Evolutionary conservation across 31 red algal genomes (phyloP).

Genomic region (Odonthalia washingtoniensis): DNA sequence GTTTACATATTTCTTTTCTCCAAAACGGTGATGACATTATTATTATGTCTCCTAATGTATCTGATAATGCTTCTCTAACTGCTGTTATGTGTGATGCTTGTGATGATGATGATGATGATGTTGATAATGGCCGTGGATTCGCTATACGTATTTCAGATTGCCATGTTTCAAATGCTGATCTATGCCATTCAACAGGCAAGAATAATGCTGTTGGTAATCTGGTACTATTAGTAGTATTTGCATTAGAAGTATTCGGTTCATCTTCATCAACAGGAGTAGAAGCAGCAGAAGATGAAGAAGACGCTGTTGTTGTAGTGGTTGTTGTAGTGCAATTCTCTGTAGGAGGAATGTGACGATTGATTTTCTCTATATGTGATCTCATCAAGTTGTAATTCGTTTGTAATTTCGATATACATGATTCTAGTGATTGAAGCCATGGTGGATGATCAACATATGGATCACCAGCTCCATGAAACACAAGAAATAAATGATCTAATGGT

Average conservation of each 20-base stretch:
- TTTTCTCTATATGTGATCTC: constrained; percentile 32
- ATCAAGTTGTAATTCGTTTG: constrained; percentile 49
- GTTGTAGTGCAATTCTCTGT: too few species aligned
- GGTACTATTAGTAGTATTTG: too few species aligned
- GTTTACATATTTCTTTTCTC: constrained; percentile 34
- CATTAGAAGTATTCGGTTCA: too few species aligned
- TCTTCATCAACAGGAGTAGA: too few species aligned
- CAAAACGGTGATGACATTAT: constrained; percentile 62
- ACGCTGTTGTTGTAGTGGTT: too few species aligned
- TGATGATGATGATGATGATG: neutral
- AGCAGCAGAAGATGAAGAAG: too few species aligned
- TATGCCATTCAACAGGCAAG: constrained; percentile 72
- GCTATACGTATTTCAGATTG: constrained; percentile 51
- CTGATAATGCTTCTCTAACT: constrained; percentile 53
- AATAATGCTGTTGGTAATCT: constrained; percentile 42
- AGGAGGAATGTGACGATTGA: constrained; percentile 33
- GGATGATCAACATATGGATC: constrained; percentile 73
- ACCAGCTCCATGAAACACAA: constrained; percentile 58
- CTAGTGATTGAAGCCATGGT: constrained; percentile 57
- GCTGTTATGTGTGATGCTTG: constrained; percentile 15
- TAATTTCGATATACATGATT: constrained; percentile 39
- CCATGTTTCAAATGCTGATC: constrained; percentile 67
- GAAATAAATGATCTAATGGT: constrained; percentile 59
- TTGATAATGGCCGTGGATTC: constrained; percentile 27
- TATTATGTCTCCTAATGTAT: constrained; percentile 56